Conservation (phyloP, 208 protist genomes). For the Wallacemonas collosoma region DNA sequence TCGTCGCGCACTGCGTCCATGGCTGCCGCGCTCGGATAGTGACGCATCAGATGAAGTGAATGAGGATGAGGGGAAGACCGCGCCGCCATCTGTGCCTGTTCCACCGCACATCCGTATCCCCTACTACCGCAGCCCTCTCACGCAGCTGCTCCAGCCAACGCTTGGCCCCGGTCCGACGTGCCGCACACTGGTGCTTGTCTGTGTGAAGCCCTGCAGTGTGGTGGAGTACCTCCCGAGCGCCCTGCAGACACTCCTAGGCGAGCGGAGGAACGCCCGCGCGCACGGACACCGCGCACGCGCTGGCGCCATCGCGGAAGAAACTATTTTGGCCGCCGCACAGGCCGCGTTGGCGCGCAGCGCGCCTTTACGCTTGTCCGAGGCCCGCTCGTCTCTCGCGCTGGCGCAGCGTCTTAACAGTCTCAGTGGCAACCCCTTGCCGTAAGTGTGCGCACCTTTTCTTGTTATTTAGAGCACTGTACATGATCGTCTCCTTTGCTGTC, state of each 20-base stretch:
- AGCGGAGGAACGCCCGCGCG: slow-evolving; percentile 7
- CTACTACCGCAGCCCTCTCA: slow-evolving; percentile 77
- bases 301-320: slow-evolving; percentile 1
- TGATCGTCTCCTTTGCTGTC: too few relatives aligned
- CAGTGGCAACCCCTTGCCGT: not conserved
- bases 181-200: slow-evolving; percentile 70
- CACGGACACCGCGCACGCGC: not conserved
- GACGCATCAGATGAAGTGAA: not conserved
- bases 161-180: slow-evolving; percentile 51
- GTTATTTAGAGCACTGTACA: not conserved
- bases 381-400: not conserved
- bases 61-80: slow-evolving; percentile 24
- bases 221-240: slow-evolving; percentile 19
- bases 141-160: slow-evolving; percentile 73
- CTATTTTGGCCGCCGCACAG: slow-evolving; percentile 2
- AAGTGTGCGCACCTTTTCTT: not conserved
- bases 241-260: not conserved
- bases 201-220: slow-evolving; percentile 61
- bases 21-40: slow-evolving; percentile 15
- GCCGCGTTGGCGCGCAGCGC: not conserved
- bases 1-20: slow-evolving; percentile 25
- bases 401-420: slow-evolving; percentile 9
- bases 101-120: slow-evolving; percentile 33
- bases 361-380: not conserved
- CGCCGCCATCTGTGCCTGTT: not conserved